Evolutionary conservation across 1,284 basidiomycete genomes (phyloP).

Genomic region (Mycosarcoma maydis): DNA sequence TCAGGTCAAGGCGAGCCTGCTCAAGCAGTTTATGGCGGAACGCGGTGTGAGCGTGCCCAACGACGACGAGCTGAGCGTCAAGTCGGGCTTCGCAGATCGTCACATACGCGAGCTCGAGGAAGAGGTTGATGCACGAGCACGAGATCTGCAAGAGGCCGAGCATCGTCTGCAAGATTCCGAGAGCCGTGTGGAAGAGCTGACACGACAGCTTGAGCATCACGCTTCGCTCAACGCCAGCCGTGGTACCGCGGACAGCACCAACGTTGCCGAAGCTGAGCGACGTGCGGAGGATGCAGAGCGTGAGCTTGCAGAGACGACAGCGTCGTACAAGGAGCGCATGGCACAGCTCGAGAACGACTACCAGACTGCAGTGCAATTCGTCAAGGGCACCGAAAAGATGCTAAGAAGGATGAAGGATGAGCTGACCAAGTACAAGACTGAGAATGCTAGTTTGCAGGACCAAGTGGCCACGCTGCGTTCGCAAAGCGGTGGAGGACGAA

Average conservation of each 20-base stretch:
- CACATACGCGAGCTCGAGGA: constrained; percentile 61
- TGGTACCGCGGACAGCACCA: constrained; percentile 76
- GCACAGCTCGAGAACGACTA: constrained; percentile 91
- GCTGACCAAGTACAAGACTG: constrained; percentile 65
- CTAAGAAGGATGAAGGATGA: constrained; percentile 88
- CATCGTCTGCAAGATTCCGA: constrained; percentile 62
- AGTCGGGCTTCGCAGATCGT: constrained; percentile 54
- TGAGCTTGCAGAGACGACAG: constrained; percentile 61
- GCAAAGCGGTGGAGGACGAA: constrained; percentile 12
- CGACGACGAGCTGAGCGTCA: constrained; percentile 62
- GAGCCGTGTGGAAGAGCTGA: constrained; percentile 59
- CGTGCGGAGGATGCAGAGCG: constrained; percentile 61
- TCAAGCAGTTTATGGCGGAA: constrained; percentile 87
- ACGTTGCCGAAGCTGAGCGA: constrained; percentile 81
- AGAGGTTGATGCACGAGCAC: constrained; percentile 58
- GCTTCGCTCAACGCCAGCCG: constrained; percentile 71
- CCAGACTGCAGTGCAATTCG: constrained; percentile 81
- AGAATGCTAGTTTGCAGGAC: constrained; percentile 61
- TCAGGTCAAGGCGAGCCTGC: constrained; percentile 79
- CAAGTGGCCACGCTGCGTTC: constrained; percentile 34
- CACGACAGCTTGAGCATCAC: constrained; percentile 56
- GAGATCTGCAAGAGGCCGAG: constrained; percentile 56
- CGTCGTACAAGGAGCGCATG: constrained; percentile 64
- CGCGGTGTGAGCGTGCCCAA: constrained; percentile 69
- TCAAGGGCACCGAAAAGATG: constrained; percentile 97